phyloP scores from a whole-genome alignment of 2,329 filamentous ascomycete genomes.

The Aspergillus glaucus region DNA sequence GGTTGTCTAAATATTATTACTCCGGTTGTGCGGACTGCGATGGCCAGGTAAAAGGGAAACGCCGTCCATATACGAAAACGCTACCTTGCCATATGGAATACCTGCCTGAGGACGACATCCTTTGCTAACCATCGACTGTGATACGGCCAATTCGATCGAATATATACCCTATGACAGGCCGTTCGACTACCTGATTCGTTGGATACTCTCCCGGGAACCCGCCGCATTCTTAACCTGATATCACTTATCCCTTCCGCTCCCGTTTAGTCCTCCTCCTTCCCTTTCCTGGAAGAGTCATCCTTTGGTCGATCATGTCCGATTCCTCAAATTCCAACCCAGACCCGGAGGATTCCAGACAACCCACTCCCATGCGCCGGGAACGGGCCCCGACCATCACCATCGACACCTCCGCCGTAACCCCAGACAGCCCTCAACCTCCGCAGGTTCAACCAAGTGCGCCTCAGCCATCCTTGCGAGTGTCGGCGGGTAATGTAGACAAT shows the following conservation, averaged over 20 bases:
- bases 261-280: slow-evolving; percentile 3
- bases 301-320: slow-evolving; percentile 26
- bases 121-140: neutral
- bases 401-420: slow-evolving; percentile 48
- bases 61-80: neutral
- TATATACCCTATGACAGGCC: neutral
- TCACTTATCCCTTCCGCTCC: slow-evolving; percentile 9
- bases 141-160: neutral
- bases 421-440: slow-evolving; percentile 28
- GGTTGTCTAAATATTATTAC: neutral
- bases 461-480: slow-evolving; percentile 31
- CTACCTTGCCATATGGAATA: neutral
- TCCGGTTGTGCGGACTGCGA: neutral
- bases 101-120: neutral
- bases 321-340: slow-evolving; percentile 10
- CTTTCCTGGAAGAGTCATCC: slow-evolving; percentile 3
- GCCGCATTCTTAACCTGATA: slow-evolving; percentile 16
- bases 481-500: slow-evolving; percentile 29
- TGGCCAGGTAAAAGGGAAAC: neutral
- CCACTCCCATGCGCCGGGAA: slow-evolving; percentile 34
- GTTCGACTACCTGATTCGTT: slow-evolving; percentile 1
- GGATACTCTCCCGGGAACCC: slow-evolving; percentile 10
- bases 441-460: slow-evolving; percentile 30
- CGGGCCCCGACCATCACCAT: slow-evolving; percentile 52
- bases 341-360: slow-evolving; percentile 21